Evolutionary conservation across 1,139 yeast genomes (phyloP).

Genomic region (Yamadazyma trypodendri): DNA sequence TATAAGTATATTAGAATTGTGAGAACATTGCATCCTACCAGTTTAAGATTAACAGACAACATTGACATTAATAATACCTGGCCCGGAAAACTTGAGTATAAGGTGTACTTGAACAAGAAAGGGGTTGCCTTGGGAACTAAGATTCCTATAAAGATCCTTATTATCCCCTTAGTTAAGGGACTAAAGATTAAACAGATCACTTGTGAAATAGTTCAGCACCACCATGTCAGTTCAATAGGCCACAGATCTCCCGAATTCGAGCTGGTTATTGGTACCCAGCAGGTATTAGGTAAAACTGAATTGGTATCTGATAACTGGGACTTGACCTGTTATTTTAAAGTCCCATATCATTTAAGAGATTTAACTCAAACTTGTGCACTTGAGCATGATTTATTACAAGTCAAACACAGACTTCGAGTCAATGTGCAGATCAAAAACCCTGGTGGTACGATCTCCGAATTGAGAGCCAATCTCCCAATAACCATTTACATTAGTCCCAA

Average conservation of each 20-base stretch:
- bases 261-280: conserved; percentile 31
- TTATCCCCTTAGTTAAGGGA: conserved; percentile 63
- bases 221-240: conserved; percentile 35
- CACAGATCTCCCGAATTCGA: conserved; percentile 46
- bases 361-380: conserved; percentile 60
- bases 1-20: conserved; percentile 35
- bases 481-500: conserved; percentile 57
- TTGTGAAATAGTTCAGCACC: conserved; percentile 55
- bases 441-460: conserved; percentile 65
- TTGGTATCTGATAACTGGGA: conserved; percentile 50
- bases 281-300: conserved; percentile 20
- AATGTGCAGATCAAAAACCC: conserved; percentile 55
- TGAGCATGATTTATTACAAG: conserved; percentile 48
- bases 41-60: conserved; percentile 50
- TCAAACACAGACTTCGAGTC: conserved; percentile 61
- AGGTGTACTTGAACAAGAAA: conserved; percentile 52
- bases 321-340: conserved; percentile 44
- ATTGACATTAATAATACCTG: conserved; percentile 62
- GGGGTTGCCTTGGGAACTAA: conserved; percentile 62
- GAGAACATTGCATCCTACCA: conserved; percentile 54
- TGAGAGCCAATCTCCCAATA: conserved; percentile 67
- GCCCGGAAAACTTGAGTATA: conserved; percentile 66
- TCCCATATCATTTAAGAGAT: conserved; percentile 52
- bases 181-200: conserved; percentile 45
- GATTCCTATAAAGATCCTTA: conserved; percentile 49